Base-by-base conservation (phyloP, 371 early-diverging fungal species). In the Funneliformis caledonium region DNA sequence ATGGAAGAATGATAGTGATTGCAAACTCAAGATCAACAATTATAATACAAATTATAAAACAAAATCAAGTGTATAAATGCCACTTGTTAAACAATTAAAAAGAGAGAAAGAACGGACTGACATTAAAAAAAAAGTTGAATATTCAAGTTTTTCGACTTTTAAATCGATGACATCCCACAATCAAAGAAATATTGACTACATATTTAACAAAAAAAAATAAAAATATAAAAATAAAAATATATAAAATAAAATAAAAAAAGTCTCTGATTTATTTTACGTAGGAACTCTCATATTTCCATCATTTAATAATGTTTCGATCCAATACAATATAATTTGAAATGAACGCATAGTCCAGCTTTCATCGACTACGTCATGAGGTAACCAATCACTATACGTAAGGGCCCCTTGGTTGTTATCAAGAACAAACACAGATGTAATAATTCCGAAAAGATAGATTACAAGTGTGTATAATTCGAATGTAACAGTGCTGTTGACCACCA, bases 401-500 rank as follows among this genome's bases (percentile, higher is more conserved):
- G 82, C 12, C 59, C 76, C 79, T 33, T 79, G 80, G 10, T 85
- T 83, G 67, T 82, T 86, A 70, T 89, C 89, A 68, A 89, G 82
- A 19, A 89, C 75, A 74, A 89, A 89, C 0, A 88, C 87, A 45
- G 88, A 88, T 9, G 89, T 89, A 61, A 89, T 87, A 72, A 89
- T 89, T 65, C 89, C 89, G 81, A 89, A 89, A 72, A 88, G 85
- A 83, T 89, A 89, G 26, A 89, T 85, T 22, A 88, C 77, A 12
- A 89, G 83, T 16, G 89, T 89, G 80, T 89, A 89, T 12, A 89
- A 73, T 10, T 88, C 89, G 84, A 89, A 89, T 10, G 89, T 89
- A 1, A 87, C 86, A 1, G 89, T 89, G 69, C 86, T 87, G 60
- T 86, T 87, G 7, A 89, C 85, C 6, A 87, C 83, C 26, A 47